phyloP scores from a whole-genome alignment of 495 filamentous ascomycete species.

The Aspergillus coremiiformis region DNA sequence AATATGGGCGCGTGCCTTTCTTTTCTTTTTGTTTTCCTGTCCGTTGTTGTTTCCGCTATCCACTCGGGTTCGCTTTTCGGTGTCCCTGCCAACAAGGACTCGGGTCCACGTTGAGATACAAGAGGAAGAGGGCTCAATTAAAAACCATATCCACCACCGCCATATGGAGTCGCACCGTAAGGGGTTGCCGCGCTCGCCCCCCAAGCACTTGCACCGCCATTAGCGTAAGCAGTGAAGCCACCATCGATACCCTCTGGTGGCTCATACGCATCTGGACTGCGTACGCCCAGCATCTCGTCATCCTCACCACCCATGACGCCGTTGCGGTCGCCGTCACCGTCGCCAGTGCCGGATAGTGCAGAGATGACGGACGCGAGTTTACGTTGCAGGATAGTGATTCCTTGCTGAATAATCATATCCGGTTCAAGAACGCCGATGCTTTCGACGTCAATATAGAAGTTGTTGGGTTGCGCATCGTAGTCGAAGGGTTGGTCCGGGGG shows the following conservation, averaged over 20 bases:
- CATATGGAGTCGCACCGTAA: conserved; percentile 67
- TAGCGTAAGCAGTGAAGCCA: conserved; percentile 69
- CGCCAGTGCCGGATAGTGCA: conserved; percentile 50
- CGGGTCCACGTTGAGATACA: not conserved
- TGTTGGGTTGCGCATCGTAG: conserved; percentile 75
- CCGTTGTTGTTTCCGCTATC: not conserved
- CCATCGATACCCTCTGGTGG: conserved; percentile 58
- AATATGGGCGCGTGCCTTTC: not conserved
- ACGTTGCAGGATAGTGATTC: conserved; percentile 79
- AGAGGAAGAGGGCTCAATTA: conserved; percentile 17
- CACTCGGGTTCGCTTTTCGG: not conserved
- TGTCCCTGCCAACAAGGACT: not conserved
- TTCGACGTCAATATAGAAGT: conserved; percentile 91
- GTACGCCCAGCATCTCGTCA: conserved; percentile 51
- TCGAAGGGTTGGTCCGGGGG: conserved; percentile 79
- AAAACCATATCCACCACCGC: conserved; percentile 50
- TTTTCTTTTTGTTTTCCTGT: not conserved
- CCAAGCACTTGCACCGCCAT: conserved; percentile 55
- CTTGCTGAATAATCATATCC: conserved; percentile 77
- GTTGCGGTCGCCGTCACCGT: conserved; percentile 37
- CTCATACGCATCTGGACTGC: conserved; percentile 53
- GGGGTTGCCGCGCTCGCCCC: conserved; percentile 52
- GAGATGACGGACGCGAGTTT: conserved; percentile 85
- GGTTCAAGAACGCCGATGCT: conserved; percentile 80
- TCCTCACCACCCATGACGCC: conserved; percentile 42